phyloP scores from a whole-genome alignment of 2,329 filamentous ascomycete species.

The Trichoderma sp. region DNA sequence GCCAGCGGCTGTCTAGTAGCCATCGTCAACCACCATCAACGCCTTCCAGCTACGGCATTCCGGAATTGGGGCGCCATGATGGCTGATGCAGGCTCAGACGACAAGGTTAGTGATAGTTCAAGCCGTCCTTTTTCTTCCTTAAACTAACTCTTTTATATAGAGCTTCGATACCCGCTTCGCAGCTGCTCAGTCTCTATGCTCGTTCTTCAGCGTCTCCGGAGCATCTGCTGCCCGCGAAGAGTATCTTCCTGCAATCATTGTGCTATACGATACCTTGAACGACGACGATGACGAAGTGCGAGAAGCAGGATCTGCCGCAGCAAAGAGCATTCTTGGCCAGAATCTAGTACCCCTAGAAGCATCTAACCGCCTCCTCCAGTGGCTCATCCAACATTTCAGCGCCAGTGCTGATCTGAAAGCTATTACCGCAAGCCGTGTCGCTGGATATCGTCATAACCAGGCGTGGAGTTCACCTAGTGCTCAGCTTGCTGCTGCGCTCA shows the following conservation, averaged over 20 bases:
- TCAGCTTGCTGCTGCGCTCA: constrained; percentile 50
- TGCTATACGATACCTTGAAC: constrained; percentile 74
- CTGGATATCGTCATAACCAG: constrained; percentile 28
- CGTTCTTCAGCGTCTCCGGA: constrained; percentile 45
- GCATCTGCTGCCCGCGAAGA: constrained; percentile 33
- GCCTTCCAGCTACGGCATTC: constrained; percentile 30
- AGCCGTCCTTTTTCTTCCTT: not conserved
- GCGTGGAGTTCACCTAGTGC: constrained; percentile 35
- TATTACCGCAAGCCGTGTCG: constrained; percentile 47
- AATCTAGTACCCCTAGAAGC: constrained; percentile 52
- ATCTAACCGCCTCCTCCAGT: constrained; percentile 47
- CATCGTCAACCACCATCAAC: constrained; percentile 33
- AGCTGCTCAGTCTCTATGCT: constrained; percentile 56
- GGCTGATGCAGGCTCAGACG: constrained; percentile 49
- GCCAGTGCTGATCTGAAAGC: constrained; percentile 41
- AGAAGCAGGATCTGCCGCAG: constrained; percentile 58
- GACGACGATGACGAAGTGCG: constrained; percentile 94
- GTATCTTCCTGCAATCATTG: constrained; percentile 60
- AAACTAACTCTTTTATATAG: too few species aligned
- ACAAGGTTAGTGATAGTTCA: constrained; percentile 43
- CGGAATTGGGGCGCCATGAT: constrained; percentile 54
- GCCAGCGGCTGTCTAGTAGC: constrained; percentile 50
- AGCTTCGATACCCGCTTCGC: constrained; percentile 67
- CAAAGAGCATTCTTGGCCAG: constrained; percentile 48
- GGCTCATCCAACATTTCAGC: constrained; percentile 44